A percentile compares a stretch with the other conserved stretches of the same genome.
phyloP scores from a whole-genome alignment of 2,329 filamentous ascomycete genomes.

The Juglanconis sp. region DNA sequence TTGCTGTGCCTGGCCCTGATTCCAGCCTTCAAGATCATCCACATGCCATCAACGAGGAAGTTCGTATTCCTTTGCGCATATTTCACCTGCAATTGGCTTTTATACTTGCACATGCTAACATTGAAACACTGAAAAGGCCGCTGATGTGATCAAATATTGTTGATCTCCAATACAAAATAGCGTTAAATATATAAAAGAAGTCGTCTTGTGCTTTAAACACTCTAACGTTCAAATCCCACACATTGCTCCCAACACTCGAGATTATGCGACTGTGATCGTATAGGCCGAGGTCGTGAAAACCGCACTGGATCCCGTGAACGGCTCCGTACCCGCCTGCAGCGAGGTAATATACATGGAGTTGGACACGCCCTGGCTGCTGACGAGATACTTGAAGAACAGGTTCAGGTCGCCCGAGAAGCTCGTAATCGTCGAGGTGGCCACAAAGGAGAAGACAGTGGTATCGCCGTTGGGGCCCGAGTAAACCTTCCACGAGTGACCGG shows the following conservation, averaged over 20 bases:
- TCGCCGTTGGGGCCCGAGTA: conserved; percentile 57
- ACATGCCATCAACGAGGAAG: too few relatives aligned
- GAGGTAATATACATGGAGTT: conserved; percentile 50
- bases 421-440: conserved; percentile 38
- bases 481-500: conserved; percentile 52
- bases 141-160: too few relatives aligned
- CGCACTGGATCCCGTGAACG: conserved; percentile 46
- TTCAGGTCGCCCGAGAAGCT: conserved; percentile 56
- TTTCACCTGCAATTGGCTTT: too few relatives aligned
- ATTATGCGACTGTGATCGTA: conserved; percentile 13
- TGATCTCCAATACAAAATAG: too few relatives aligned
- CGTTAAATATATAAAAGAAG: too few relatives aligned
- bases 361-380: conserved; percentile 42
- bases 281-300: conserved; percentile 21
- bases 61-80: too few relatives aligned
- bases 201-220: background rate
- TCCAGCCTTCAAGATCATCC: too few relatives aligned
- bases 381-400: conserved; percentile 56
- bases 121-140: too few relatives aligned
- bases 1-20: too few relatives aligned
- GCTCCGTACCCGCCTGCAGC: conserved; percentile 54
- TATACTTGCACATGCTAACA: too few relatives aligned
- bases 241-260: background rate
- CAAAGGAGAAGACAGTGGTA: conserved; percentile 59
- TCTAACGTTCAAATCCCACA: background rate